Evolutionary conservation across 495 filamentous ascomycete species (phyloP).

Genomic region (Oleoguttula mirabilis): DNA sequence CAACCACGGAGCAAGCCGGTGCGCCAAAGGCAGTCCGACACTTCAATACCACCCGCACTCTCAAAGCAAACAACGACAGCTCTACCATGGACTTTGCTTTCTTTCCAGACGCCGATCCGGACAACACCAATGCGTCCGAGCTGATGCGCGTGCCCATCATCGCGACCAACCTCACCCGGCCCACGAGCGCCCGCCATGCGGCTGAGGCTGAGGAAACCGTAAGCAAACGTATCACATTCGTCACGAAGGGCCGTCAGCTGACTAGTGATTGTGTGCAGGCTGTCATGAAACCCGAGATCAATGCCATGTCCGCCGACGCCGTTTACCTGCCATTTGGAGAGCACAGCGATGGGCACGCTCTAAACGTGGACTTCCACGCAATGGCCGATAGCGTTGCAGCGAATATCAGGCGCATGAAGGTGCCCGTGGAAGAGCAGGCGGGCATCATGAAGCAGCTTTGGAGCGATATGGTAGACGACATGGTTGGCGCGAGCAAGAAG

Average conservation of each 20-base stretch:
- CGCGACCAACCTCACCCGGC: slow-evolving; percentile 33
- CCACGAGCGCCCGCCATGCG: slow-evolving; percentile 12
- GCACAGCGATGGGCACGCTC: slow-evolving; percentile 44
- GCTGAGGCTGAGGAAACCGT: slow-evolving; percentile 14
- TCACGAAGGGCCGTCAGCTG: not conserved
- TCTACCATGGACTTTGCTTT: slow-evolving; percentile 54
- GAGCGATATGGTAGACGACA: slow-evolving; percentile 47
- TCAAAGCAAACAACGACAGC: slow-evolving; percentile 43
- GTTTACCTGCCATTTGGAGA: slow-evolving; percentile 46
- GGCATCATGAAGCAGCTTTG: slow-evolving; percentile 41
- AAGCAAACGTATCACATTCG: too few relatives aligned
- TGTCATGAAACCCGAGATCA: slow-evolving; percentile 47
- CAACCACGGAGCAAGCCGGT: slow-evolving; percentile 17
- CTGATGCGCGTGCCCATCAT: slow-evolving; percentile 41
- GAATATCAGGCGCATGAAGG: slow-evolving; percentile 24
- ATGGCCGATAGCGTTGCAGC: slow-evolving; percentile 39
- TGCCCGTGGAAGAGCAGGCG: slow-evolving; percentile 23
- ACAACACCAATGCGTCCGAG: slow-evolving; percentile 30
- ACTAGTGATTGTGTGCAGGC: not conserved
- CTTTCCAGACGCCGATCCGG: slow-evolving; percentile 36
- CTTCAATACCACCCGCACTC: slow-evolving; percentile 48
- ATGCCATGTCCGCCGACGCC: slow-evolving; percentile 40
- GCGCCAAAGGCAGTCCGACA: slow-evolving; percentile 33
- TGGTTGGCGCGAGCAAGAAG: slow-evolving; percentile 32
- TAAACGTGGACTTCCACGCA: slow-evolving; percentile 47